Conservation (phyloP, 768 basidiomycete genomes). For the Kwoniella mangroviensis region DNA sequence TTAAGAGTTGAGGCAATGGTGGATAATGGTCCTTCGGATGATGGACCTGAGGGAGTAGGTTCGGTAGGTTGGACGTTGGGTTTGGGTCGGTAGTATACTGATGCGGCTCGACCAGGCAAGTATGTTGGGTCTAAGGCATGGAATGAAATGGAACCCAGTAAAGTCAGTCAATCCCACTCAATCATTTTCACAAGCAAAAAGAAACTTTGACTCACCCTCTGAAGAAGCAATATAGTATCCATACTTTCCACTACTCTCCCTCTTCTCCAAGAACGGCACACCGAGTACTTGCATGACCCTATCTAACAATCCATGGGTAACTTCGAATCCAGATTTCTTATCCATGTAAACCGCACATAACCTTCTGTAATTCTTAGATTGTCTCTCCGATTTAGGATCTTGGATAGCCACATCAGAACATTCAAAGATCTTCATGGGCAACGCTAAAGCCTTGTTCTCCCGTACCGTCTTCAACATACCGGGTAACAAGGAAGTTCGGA, state of each 20-base stretch:
- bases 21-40: slow-evolving; percentile 49
- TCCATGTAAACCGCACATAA: slow-evolving; percentile 95
- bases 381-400: slow-evolving; percentile 69
- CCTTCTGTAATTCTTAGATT: slow-evolving; percentile 75
- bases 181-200: not conserved
- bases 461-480: slow-evolving; percentile 95
- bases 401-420: slow-evolving; percentile 91
- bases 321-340: slow-evolving; percentile 94
- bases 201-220: slow-evolving; percentile 65
- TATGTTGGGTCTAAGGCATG: slow-evolving; percentile 92
- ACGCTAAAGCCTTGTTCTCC: slow-evolving; percentile 89
- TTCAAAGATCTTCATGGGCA: slow-evolving; percentile 94
- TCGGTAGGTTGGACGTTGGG: slow-evolving; percentile 34
- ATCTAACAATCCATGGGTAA: slow-evolving; percentile 92
- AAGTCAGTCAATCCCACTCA: not conserved
- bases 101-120: slow-evolving; percentile 94
- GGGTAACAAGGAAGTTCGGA: slow-evolving; percentile 91
- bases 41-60: slow-evolving; percentile 36
- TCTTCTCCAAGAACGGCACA: slow-evolving; percentile 71
- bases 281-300: slow-evolving; percentile 95
- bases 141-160: too few relatives aligned
- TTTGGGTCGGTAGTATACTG: slow-evolving; percentile 76
- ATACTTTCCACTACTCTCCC: slow-evolving; percentile 58
- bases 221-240: slow-evolving; percentile 94
- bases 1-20: slow-evolving; percentile 62